These are phyloP conservation scores for Pythium dissimile DNA, from an alignment of 352 stramenopile species.

Conservation along the genomic window DNA sequence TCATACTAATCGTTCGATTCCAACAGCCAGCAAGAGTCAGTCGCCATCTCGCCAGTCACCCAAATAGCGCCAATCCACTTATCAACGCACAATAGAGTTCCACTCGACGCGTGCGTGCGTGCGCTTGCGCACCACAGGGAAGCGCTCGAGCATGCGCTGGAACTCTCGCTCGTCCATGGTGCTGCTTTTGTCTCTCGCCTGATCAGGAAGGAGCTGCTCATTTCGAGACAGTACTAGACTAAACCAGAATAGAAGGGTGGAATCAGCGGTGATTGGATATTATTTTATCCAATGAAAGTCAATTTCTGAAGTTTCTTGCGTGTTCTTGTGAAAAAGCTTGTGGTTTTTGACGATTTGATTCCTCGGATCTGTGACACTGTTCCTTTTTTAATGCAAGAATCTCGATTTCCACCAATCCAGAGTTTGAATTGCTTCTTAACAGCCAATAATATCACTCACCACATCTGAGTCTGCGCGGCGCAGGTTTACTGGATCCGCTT, in stretches of 20 bases:
- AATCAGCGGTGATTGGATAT: too few species aligned
- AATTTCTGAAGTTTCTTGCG: not conserved
- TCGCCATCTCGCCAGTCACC: too few species aligned
- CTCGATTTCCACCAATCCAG: slow-evolving; percentile 22
- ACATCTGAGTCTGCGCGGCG: slow-evolving; percentile 10
- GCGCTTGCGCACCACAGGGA: slow-evolving; percentile 77
- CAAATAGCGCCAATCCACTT: too few species aligned
- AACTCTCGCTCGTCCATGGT: slow-evolving; percentile 78
- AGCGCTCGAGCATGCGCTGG: slow-evolving; percentile 59
- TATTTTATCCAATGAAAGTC: slow-evolving; percentile 11
- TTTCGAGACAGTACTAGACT: too few species aligned
- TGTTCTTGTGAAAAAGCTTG: slow-evolving; percentile 24
- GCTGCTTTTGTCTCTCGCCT: not conserved
- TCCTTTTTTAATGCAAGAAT: slow-evolving; percentile 11
- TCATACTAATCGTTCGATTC: slow-evolving; percentile 20
- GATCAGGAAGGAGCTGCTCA: not conserved
- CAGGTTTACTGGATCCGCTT: slow-evolving; percentile 19
- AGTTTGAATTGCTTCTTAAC: not conserved
- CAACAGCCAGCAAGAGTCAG: not conserved
- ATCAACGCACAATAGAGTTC: slow-evolving; percentile 53
- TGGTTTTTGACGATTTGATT: slow-evolving; percentile 15
- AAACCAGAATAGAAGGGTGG: too few species aligned
- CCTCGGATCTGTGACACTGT: slow-evolving; percentile 7
- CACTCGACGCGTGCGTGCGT: slow-evolving; percentile 75
- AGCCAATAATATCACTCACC: not conserved